Conservation (phyloP, 2,329 filamentous ascomycete species). For the Clonostachys solani region DNA sequence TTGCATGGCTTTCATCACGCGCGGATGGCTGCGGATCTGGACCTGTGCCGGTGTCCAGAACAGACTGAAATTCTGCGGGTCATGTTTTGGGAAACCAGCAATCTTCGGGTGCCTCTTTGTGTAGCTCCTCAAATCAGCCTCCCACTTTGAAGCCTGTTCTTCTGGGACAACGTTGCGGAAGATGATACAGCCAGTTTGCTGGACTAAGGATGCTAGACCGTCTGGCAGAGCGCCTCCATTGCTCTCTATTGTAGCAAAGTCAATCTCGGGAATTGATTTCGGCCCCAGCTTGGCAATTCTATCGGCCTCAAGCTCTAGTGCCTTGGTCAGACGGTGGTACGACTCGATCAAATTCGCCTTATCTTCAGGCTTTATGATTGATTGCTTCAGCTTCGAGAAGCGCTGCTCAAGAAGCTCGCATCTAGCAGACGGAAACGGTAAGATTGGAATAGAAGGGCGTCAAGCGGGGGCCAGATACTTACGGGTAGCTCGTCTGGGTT, state of each 20-base stretch:
- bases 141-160: constrained; percentile 12
- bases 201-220: constrained; percentile 1
- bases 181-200: constrained; percentile 10
- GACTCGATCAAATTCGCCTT: constrained; percentile 6
- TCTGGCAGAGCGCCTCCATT: constrained; percentile 6
- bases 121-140: constrained; percentile 10
- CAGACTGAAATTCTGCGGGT: constrained; percentile 69
- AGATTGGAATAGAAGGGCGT: too few species aligned
- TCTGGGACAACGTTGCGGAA: constrained; percentile 13
- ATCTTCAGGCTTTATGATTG: constrained; percentile 8
- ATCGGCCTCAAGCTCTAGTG: constrained; percentile 5
- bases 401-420: constrained; percentile 10
- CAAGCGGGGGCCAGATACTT: too few species aligned
- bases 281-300: constrained; percentile 5
- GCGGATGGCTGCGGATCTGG: constrained; percentile 61
- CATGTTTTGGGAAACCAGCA: constrained; percentile 51
- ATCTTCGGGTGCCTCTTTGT: constrained; percentile 9
- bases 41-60: constrained; percentile 71
- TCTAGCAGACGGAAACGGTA: not conserved
- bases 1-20: constrained; percentile 39
- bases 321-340: constrained; percentile 7
- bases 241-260: constrained; percentile 6
- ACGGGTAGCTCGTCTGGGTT: not conserved
- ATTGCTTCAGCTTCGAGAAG: constrained; percentile 10
- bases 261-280: constrained; percentile 7